Evolutionary conservation across 257 asterid species (phyloP).

Genomic region (Fraxinus anomala): DNA sequence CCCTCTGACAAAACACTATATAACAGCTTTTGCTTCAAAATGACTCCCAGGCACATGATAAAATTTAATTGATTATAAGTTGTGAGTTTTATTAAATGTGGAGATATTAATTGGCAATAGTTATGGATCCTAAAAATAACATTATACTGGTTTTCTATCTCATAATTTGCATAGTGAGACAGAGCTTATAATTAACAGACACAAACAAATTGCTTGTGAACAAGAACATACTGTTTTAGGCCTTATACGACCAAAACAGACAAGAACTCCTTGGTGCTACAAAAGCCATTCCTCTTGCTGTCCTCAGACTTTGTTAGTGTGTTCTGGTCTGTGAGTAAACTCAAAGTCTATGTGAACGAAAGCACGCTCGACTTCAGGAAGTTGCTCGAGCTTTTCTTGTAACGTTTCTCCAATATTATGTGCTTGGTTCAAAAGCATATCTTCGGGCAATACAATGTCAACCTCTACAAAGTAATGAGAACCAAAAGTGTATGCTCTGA

Average conservation of each 20-base stretch:
- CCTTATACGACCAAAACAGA: neutral
- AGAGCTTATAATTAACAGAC: neutral
- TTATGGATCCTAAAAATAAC: neutral
- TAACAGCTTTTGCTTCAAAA: too few relatives aligned
- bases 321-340: slow-evolving; percentile 78
- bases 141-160: neutral
- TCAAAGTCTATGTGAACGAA: slow-evolving; percentile 91
- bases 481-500: slow-evolving; percentile 87
- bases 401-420: slow-evolving; percentile 85
- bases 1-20: too few relatives aligned
- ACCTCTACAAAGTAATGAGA: slow-evolving; percentile 90
- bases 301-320: slow-evolving; percentile 45
- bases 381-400: slow-evolving; percentile 80
- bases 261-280: neutral
- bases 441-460: slow-evolving; percentile 78
- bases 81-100: too few relatives aligned
- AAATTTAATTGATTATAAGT: too few relatives aligned
- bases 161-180: neutral
- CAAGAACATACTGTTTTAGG: neutral
- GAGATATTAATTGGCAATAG: too few relatives aligned
- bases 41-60: too few relatives aligned
- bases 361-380: slow-evolving; percentile 83
- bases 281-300: neutral
- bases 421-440: slow-evolving; percentile 70
- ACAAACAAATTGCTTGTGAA: neutral